Base-by-base conservation (phyloP, 345 rosid genomes). In the Sisymbrium irio region DNA sequence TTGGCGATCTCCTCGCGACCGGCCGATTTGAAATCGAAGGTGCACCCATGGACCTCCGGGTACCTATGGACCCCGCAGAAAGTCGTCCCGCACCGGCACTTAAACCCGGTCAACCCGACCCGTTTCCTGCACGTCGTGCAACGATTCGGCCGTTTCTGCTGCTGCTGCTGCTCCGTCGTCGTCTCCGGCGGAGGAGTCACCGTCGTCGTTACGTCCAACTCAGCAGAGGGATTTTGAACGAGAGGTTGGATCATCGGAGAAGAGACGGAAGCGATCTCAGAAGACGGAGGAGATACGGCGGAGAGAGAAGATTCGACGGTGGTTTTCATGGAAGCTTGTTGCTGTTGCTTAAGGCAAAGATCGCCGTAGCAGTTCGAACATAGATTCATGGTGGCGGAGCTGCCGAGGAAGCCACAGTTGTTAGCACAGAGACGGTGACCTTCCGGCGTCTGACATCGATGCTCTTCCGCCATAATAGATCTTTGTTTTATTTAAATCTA, bases 391-490 rank as follows among this genome's bases (percentile, higher is more conserved):
- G 83, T 85, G 44, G 85, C 76, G 13, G 86, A 73, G 72, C 83
- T 82, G 4, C 88, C 86, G 22, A 81, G 75, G 58, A 85, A 82
- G n/a, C 86, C 88, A 32, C 88, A 85, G 80, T 85, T 82, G 69
- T 85, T 85, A 18, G 36, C 85, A 70, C 88, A 85, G 58, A 79
- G 84, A 64, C 81, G 77, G 76, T 83, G 82, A 9, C 86, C 84
- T 65, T 85, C 86, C n/a, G 83, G 85, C 22, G 86, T 74, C 50
- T 82, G 79, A 76, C 81, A 85, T 79, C 85, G 53, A 79, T 85
- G 88, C 72, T 85, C 86, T 72, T 85, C 88, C 69, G 83, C 88
- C 88, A 85, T 22, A n/a, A n/a, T 71, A 32, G 69, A 75, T 67
- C 55, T 22, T 73, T 35, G 59, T 5, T 9, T 5, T 2, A 15